Conservation (phyloP, 768 basidiomycete species). For the Agaricus blazei region DNA sequence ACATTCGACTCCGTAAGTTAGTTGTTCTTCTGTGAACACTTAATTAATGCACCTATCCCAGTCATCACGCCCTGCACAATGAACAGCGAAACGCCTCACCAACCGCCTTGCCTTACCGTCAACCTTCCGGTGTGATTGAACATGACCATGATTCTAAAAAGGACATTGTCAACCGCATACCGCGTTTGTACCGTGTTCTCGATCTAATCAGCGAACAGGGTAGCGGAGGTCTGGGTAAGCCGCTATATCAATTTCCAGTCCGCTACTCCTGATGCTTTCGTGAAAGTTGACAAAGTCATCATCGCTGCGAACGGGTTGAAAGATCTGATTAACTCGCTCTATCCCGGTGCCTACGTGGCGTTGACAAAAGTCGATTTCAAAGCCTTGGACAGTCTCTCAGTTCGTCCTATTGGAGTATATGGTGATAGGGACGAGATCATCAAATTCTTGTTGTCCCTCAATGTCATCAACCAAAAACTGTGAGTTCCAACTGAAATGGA, state of each 20-base stretch:
- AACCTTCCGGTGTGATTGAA: background rate
- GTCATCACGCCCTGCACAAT: background rate
- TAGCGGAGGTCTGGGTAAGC: conserved; percentile 38
- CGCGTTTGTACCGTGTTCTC: conserved; percentile 10
- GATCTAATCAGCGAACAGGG: conserved; percentile 17
- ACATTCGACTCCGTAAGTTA: too few species aligned
- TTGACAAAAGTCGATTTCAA: conserved; percentile 56
- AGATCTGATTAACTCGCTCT: conserved; percentile 41
- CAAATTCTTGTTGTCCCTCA: conserved; percentile 32
- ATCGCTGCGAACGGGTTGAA: conserved; percentile 48
- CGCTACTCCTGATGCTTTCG: background rate
- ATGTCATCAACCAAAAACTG: conserved; percentile 32
- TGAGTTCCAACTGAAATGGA: conserved; percentile 19
- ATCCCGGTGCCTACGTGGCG: conserved; percentile 47
- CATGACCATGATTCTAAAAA: background rate
- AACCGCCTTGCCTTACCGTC: background rate
- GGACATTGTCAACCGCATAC: background rate
- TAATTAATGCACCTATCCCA: background rate
- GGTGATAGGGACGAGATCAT: conserved; percentile 50
- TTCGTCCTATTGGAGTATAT: conserved; percentile 54
- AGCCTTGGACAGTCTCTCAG: conserved; percentile 34
- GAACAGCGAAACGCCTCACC: background rate
- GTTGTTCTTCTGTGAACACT: too few species aligned
- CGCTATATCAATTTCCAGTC: background rate
- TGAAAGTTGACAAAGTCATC: conserved; percentile 56